Evolutionary conservation across 345 rosid species (phyloP).

Genomic region (Camelina neglecta): DNA sequence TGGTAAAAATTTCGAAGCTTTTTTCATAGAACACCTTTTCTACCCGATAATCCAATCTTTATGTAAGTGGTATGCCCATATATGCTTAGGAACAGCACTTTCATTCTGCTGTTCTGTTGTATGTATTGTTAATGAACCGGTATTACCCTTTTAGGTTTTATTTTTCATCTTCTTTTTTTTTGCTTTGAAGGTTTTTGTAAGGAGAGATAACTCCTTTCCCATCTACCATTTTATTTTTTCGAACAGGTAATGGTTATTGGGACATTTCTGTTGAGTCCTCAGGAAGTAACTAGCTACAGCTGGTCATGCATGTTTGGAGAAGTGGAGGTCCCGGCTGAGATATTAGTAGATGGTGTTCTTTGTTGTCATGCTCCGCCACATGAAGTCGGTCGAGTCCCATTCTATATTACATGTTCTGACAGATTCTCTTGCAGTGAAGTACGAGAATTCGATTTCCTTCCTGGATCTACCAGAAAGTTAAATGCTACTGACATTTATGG

Average conservation of each 20-base stretch:
- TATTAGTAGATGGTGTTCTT: constrained; percentile 79
- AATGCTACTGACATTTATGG: constrained; percentile 53
- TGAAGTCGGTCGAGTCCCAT: constrained; percentile 72
- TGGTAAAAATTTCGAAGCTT: constrained; percentile 4
- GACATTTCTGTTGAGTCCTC: constrained; percentile 62
- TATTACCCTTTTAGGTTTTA: constrained; percentile 11
- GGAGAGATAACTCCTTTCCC: constrained; percentile 17
- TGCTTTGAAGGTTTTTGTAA: constrained; percentile 11
- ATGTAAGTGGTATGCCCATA: background rate
- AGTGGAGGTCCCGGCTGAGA: constrained; percentile 82
- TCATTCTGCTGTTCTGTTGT: constrained; percentile 20
- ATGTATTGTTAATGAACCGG: constrained; percentile 24
- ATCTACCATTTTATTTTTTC: constrained; percentile 20
- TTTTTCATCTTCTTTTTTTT: background rate
- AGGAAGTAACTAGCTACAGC: constrained; percentile 63
- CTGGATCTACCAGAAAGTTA: constrained; percentile 55
- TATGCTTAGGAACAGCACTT: constrained; percentile 3
- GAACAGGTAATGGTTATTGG: constrained; percentile 73
- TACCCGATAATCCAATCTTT: background rate
- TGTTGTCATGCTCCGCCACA: constrained; percentile 75
- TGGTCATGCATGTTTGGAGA: constrained; percentile 99
- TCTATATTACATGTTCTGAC: constrained; percentile 90
- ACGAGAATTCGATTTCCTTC: constrained; percentile 79
- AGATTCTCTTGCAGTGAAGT: constrained; percentile 93
- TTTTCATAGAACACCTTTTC: constrained; percentile 3